Conservation (phyloP, 2,329 filamentous ascomycete genomes). For the Epichloe sibirici region DNA sequence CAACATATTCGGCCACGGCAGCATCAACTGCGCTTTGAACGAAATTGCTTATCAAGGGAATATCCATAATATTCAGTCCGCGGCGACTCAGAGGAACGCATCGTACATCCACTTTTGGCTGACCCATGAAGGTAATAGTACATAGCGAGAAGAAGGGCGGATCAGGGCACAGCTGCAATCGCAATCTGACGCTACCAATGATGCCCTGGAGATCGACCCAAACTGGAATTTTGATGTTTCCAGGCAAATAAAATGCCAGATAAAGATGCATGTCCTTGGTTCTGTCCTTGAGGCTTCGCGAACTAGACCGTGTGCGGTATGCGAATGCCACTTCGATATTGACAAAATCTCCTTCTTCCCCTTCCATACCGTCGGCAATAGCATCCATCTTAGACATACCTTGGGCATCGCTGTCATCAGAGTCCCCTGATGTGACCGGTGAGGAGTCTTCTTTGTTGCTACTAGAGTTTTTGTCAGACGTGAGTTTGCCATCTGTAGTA, state of each 20-base stretch:
- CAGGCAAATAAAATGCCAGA: slow-evolving; percentile 56
- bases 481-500: slow-evolving; percentile 42
- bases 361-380: slow-evolving; percentile 51
- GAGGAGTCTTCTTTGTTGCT: slow-evolving; percentile 19
- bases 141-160: slow-evolving; percentile 67
- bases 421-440: background rate
- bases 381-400: slow-evolving; percentile 20
- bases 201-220: slow-evolving; percentile 67
- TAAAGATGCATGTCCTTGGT: slow-evolving; percentile 56
- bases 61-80: slow-evolving; percentile 61
- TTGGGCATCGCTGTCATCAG: slow-evolving; percentile 12
- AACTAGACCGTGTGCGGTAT: slow-evolving; percentile 52
- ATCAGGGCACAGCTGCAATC: slow-evolving; percentile 62
- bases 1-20: slow-evolving; percentile 62
- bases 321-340: slow-evolving; percentile 67
- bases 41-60: slow-evolving; percentile 63
- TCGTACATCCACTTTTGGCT: slow-evolving; percentile 58
- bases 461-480: slow-evolving; percentile 18
- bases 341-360: slow-evolving; percentile 66
- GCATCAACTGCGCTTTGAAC: slow-evolving; percentile 65
- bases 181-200: slow-evolving; percentile 56
- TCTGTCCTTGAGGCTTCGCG: slow-evolving; percentile 52
- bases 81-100: slow-evolving; percentile 59
- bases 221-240: slow-evolving; percentile 43
- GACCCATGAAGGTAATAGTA: slow-evolving; percentile 62